These are phyloP conservation scores for Suillus subaureus DNA, from an alignment of 768 basidiomycete species.

Conservation along the genomic window DNA sequence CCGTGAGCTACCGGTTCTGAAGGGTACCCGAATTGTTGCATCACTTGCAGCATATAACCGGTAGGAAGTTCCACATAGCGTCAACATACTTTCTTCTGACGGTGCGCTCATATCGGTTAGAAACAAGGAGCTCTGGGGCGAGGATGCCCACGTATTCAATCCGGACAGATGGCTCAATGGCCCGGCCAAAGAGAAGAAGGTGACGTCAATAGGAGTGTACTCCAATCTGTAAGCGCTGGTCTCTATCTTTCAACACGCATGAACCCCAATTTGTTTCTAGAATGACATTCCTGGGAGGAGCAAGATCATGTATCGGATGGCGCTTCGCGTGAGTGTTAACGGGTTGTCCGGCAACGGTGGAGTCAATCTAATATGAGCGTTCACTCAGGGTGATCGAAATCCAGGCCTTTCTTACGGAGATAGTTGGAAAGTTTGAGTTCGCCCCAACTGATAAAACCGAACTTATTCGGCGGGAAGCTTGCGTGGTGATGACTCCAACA, in stretches of 20 bases:
- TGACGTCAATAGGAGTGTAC: slow-evolving; percentile 29
- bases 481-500: slow-evolving; percentile 37
- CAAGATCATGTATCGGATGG: slow-evolving; percentile 32
- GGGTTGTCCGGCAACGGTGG: neutral
- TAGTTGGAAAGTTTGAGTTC: slow-evolving; percentile 57
- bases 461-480: slow-evolving; percentile 31
- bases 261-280: slow-evolving; percentile 14
- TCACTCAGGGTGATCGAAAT: slow-evolving; percentile 46
- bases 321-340: slow-evolving; percentile 30
- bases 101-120: slow-evolving; percentile 15
- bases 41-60: slow-evolving; percentile 60
- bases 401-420: slow-evolving; percentile 60
- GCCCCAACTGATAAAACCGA: slow-evolving; percentile 30
- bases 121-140: slow-evolving; percentile 32
- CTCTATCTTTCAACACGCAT: neutral
- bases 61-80: slow-evolving; percentile 27
- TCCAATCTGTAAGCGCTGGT: slow-evolving; percentile 26
- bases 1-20: slow-evolving; percentile 47
- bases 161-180: slow-evolving; percentile 31
- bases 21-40: slow-evolving; percentile 51
- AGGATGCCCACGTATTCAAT: slow-evolving; percentile 34
- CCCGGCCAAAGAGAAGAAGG: slow-evolving; percentile 19
- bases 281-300: slow-evolving; percentile 32
- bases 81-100: neutral
- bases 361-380: slow-evolving; percentile 2